phyloP scores from a whole-genome alignment of 768 basidiomycete species.

The Lentinus brumalis region DNA sequence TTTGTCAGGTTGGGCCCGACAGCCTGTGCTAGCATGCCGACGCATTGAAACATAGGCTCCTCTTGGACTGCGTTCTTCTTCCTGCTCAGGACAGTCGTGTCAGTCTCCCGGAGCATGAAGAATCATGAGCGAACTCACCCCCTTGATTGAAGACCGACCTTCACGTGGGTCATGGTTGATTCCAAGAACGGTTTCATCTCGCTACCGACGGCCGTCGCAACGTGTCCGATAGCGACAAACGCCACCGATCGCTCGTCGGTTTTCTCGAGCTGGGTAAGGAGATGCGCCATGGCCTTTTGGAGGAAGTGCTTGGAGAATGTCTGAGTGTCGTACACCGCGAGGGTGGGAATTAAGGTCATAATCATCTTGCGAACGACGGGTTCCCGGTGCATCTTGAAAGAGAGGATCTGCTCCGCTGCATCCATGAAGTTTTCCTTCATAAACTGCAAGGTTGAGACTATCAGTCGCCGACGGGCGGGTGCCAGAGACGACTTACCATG shows the following conservation, averaged over 20 bases:
- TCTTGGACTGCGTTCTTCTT: constrained; percentile 92
- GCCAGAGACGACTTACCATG: constrained; percentile 58
- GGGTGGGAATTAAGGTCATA: constrained; percentile 91
- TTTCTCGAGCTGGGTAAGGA: constrained; percentile 86
- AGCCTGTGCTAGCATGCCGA: constrained; percentile 93
- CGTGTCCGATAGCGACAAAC: constrained; percentile 95
- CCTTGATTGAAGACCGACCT: constrained; percentile 81
- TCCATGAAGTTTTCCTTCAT: constrained; percentile 87
- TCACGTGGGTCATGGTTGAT: constrained; percentile 85
- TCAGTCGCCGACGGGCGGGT: neutral
- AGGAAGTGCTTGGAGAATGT: constrained; percentile 90
- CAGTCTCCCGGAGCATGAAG: neutral
- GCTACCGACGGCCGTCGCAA: constrained; percentile 86
- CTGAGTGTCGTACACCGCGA: constrained; percentile 92
- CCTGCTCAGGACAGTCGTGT: constrained; percentile 31
- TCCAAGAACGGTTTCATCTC: constrained; percentile 98
- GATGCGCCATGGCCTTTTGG: constrained; percentile 91
- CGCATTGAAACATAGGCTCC: constrained; percentile 96
- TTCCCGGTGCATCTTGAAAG: constrained; percentile 87
- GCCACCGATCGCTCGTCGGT: constrained; percentile 88
- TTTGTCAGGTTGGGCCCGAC: constrained; percentile 97
- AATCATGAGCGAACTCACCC: constrained; percentile 55
- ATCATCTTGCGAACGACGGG: constrained; percentile 91
- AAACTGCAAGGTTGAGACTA: constrained; percentile 50
- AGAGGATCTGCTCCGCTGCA: constrained; percentile 87